Conservation (phyloP, 2,329 filamentous ascomycete species). For the Cadophora sp. region DNA sequence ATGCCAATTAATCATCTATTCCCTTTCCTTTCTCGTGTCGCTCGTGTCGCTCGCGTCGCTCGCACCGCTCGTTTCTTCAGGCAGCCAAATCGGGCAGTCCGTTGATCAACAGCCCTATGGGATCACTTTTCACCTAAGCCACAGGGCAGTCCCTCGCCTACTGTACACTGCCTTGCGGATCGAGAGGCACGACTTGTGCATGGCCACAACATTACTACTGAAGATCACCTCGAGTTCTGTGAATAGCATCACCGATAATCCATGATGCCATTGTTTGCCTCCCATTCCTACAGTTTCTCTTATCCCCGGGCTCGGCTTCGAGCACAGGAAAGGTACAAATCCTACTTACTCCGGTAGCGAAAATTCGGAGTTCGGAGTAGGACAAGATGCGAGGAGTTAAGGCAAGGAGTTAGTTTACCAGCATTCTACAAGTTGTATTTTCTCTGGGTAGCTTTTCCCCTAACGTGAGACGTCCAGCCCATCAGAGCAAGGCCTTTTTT, state of each 20-base stretch:
- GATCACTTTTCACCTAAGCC: constrained; percentile 14
- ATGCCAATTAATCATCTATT: not conserved
- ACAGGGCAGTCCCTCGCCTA: constrained; percentile 3
- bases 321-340: not conserved
- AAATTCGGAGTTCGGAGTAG: not conserved
- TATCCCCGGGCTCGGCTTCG: not conserved
- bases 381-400: not conserved
- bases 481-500: constrained; percentile 1
- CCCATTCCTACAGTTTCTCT: not conserved
- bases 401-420: not conserved
- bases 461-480: not conserved
- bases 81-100: not conserved
- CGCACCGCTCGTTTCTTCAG: not conserved
- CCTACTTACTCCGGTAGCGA: not conserved
- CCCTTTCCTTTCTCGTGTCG: not conserved
- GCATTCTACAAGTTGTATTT: not conserved
- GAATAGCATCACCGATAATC: constrained; percentile 13
- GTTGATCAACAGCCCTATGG: constrained; percentile 14
- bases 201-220: constrained; percentile 11
- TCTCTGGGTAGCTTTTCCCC: not conserved
- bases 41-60: no score
- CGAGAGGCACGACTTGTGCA: constrained; percentile 9
- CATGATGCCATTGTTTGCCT: constrained; percentile 14
- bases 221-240: constrained; percentile 1
- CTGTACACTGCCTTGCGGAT: constrained; percentile 12